Conservation (phyloP, 306 rosid genomes). For the Castanea mollissima region DNA sequence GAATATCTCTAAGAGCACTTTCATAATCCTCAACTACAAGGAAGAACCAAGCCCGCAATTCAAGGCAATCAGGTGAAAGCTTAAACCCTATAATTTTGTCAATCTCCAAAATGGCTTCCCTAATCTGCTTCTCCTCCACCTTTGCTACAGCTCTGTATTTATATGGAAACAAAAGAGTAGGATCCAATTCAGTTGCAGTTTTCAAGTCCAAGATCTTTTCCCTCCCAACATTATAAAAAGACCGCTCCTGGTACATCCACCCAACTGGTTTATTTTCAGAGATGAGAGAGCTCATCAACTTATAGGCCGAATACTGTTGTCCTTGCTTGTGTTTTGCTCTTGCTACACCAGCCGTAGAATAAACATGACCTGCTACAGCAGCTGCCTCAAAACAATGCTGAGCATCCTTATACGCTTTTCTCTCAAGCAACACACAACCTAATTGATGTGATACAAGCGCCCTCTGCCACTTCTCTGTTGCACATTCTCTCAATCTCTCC, state of each 20-base stretch:
- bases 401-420: conserved; percentile 57
- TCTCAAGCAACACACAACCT: conserved; percentile 66
- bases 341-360: conserved; percentile 72
- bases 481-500: conserved; percentile 64
- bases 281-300: conserved; percentile 60
- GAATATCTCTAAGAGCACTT: conserved; percentile 62
- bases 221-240: conserved; percentile 65
- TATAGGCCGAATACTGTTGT: conserved; percentile 71
- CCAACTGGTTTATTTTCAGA: conserved; percentile 65
- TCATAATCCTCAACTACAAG: conserved; percentile 56
- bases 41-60: conserved; percentile 72
- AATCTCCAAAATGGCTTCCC: conserved; percentile 60
- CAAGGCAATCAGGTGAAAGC: conserved; percentile 68
- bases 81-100: conserved; percentile 63
- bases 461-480: conserved; percentile 64
- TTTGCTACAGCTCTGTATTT: conserved; percentile 56
- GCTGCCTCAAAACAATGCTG: conserved; percentile 59
- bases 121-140: conserved; percentile 63
- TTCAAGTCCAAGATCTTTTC: conserved; percentile 68
- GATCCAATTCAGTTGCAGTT: conserved; percentile 71
- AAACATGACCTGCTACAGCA: conserved; percentile 61
- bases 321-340: conserved; percentile 70
- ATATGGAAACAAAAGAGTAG: conserved; percentile 69
- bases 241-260: conserved; percentile 91
- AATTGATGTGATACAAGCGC: conserved; percentile 65